These are phyloP conservation scores for Trametes elegans DNA, from an alignment of 768 basidiomycete genomes.

Conservation along the genomic window DNA sequence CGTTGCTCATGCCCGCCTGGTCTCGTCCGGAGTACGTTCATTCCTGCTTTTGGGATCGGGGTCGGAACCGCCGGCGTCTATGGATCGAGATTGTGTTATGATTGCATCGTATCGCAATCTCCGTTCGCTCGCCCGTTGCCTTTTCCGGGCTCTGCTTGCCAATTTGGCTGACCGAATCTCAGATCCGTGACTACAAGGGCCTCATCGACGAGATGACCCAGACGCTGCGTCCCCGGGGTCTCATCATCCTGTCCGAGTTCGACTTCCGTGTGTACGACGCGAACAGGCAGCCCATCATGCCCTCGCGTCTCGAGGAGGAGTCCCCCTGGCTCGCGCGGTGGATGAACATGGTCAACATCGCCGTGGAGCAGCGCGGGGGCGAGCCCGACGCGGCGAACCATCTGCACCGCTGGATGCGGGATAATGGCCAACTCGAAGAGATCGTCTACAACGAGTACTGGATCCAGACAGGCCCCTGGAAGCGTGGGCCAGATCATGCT, in stretches of 20 bases:
- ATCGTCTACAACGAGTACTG: conserved; percentile 58
- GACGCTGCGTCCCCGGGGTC: conserved; percentile 67
- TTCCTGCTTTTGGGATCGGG: conserved; percentile 1
- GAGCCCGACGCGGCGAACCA: conserved; percentile 60
- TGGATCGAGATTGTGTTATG: conserved; percentile 9
- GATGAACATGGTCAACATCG: conserved; percentile 53
- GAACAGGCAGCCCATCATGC: conserved; percentile 45
- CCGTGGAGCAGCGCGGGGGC: conserved; percentile 57
- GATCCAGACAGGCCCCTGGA: conserved; percentile 59
- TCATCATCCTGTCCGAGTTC: conserved; percentile 66
- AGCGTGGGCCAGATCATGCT: conserved; percentile 32
- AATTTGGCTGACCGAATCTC: conserved; percentile 19
- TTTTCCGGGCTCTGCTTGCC: conserved; percentile 2
- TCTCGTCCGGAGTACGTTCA: conserved; percentile 66
- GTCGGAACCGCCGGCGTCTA: conserved; percentile 11
- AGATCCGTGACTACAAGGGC: conserved; percentile 67
- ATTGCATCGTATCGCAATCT: conserved; percentile 15
- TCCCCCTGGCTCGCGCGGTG: conserved; percentile 58
- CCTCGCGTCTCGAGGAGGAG: conserved; percentile 35
- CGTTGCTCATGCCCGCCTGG: conserved; percentile 69
- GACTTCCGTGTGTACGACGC: conserved; percentile 63
- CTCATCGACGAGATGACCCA: conserved; percentile 66
- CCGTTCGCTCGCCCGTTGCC: conserved; percentile 20
- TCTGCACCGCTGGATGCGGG: conserved; percentile 51
- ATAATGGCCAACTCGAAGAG: conserved; percentile 57